Evolutionary conservation across 1,284 basidiomycete species (phyloP).

Genomic region (Tylopilus sp.): DNA sequence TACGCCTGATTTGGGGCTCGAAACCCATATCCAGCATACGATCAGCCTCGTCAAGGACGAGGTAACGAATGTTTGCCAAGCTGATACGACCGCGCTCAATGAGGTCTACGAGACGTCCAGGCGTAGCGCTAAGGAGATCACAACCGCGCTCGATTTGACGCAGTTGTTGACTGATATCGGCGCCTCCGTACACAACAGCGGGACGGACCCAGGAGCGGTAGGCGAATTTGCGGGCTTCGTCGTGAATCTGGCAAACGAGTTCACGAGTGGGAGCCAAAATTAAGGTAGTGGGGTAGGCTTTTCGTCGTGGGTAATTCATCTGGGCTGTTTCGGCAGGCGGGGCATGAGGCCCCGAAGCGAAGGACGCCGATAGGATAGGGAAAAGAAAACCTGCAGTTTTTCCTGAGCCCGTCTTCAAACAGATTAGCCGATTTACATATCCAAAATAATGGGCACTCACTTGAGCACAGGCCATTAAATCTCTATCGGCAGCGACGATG

Average conservation of each 20-base stretch:
- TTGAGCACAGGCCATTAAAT: conserved; percentile 99
- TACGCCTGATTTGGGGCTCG: conserved; percentile 98
- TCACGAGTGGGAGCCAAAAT: conserved; percentile 98
- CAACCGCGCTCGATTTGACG: conserved; percentile 95
- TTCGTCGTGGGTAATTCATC: conserved; percentile 70
- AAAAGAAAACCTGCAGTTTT: conserved; percentile 99
- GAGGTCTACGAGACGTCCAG: conserved; percentile 96
- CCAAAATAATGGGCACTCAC: conserved; percentile 37
- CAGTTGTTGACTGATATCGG: conserved; percentile 95
- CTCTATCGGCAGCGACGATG: conserved; percentile 87
- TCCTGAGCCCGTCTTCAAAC: conserved; percentile 88
- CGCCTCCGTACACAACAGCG: conserved; percentile 98
- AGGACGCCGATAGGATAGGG: conserved; percentile 96
- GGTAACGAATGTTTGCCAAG: conserved; percentile 94
- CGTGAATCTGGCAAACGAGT: conserved; percentile 98
- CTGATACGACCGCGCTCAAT: conserved; percentile 98
- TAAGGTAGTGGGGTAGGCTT: conserved; percentile 94
- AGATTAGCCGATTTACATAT: conserved; percentile 9
- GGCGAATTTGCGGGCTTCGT: conserved; percentile 98
- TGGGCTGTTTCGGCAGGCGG: conserved; percentile 54
- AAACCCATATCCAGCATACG: conserved; percentile 99
- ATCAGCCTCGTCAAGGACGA: conserved; percentile 99
- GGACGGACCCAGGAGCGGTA: conserved; percentile 99
- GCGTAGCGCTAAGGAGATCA: conserved; percentile 96
- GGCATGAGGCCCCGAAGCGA: conserved; percentile 75